A percentile compares a stretch with the other conserved stretches of the same genome.
Evolutionary conservation across 2,329 filamentous ascomycete species (phyloP).

Genomic region (Beauveria scarabaeidicola): DNA sequence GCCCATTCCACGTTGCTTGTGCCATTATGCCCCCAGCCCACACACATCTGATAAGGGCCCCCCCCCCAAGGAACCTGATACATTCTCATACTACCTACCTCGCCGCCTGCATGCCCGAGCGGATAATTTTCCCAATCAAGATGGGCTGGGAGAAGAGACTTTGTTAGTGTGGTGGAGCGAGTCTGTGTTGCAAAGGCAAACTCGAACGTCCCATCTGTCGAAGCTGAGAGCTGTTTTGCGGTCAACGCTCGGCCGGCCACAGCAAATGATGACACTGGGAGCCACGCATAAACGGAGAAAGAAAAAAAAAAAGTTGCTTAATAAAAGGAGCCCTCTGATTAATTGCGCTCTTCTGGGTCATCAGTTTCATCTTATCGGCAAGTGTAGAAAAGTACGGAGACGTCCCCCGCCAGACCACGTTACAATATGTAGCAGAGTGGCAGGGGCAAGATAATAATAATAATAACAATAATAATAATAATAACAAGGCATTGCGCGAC

Average conservation of each 20-base stretch:
- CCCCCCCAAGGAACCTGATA: background rate
- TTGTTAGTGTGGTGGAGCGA: background rate
- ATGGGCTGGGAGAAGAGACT: background rate
- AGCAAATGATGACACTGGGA: background rate
- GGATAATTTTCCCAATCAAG: background rate
- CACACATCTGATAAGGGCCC: background rate
- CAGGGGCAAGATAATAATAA: too few relatives aligned
- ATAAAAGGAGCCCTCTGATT: background rate
- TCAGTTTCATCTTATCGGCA: background rate
- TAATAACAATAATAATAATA: too few relatives aligned
- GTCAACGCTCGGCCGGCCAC: background rate
- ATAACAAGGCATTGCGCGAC: too few relatives aligned
- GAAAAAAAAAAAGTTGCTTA: background rate
- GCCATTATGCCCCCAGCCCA: background rate
- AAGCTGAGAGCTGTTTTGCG: background rate
- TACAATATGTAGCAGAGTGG: too few relatives aligned
- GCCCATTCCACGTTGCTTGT: background rate
- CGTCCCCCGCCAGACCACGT: background rate
- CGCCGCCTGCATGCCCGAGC: background rate
- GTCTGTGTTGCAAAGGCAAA: background rate
- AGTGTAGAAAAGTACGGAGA: background rate
- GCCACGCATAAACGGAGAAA: background rate
- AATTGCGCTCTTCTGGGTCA: background rate
- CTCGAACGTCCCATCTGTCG: background rate
- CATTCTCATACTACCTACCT: constrained; percentile 1